phyloP scores from a whole-genome alignment of 2,329 filamentous ascomycete species.

The Metarhizium album region DNA sequence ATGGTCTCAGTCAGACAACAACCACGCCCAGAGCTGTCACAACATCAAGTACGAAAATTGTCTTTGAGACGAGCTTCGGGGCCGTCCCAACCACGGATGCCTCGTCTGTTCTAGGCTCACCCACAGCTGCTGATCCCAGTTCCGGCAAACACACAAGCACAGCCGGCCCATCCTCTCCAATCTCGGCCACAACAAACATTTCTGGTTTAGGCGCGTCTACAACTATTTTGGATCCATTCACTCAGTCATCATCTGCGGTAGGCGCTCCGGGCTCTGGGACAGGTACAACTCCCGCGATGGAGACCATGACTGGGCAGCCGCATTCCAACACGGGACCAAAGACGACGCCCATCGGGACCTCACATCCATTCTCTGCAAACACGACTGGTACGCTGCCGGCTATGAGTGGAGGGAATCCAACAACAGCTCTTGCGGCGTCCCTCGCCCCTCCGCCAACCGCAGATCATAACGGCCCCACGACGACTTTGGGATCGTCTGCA shows the following conservation, averaged over 20 bases:
- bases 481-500: neutral
- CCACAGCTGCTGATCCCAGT: neutral
- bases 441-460: neutral
- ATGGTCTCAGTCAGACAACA: too few species aligned
- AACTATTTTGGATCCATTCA: neutral
- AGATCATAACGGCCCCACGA: neutral
- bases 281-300: neutral
- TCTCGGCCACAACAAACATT: neutral
- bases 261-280: neutral
- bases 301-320: neutral
- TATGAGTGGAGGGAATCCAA: neutral
- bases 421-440: neutral
- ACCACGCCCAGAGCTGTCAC: too few species aligned
- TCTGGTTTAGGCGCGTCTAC: neutral
- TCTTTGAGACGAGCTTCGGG: too few species aligned
- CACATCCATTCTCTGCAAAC: neutral
- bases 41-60: too few species aligned
- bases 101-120: neutral
- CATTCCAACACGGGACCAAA: neutral
- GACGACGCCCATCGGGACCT: neutral
- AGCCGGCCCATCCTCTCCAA: neutral
- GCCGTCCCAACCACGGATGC: too few species aligned
- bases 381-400: neutral
- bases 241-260: neutral
- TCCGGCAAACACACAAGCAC: neutral